Evolutionary conservation across 306 rosid genomes (phyloP), one percentile per base, ranked within the genome.

Genomic region (Rubus parviflorus): DNA sequence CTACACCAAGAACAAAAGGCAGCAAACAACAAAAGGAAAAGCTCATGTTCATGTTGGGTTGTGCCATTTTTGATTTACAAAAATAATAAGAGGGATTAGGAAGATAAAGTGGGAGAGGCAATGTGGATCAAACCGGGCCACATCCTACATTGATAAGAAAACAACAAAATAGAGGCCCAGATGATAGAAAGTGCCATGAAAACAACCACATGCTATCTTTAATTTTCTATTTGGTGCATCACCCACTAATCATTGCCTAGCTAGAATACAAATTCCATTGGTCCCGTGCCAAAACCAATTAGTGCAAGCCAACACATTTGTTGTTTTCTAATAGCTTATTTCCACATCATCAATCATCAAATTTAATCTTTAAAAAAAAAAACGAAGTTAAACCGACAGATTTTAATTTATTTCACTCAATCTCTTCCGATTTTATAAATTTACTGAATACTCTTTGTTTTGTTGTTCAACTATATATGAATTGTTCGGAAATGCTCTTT

Each of bases 161-260:
- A 45, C 71, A 58, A 75, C 73, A 81, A 83, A 74, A 76, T 47
- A 45, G 77, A 73, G 84, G 80, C 80, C 70, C 80, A 76, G 73
- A 79, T 75, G 83, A 82, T 77, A 35, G 83, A 86, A 87, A 85
- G 88, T 75, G 96, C 79, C 51, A 82, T 78, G 82, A 86, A 90
- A 90, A 81, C 88, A 80, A 82, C 85, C 91, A 87, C 89, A 82
- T 90, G 94, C 81, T 48, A 7, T 69, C 70, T 69, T 68, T 41
- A 10, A 70, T 77, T 89, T 83, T 87, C 68, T 77, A 77, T 82
- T 84, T 84, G 85, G 80, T 83, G 86, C 89, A 82, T 84, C 91
- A 84, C 92, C 89, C 85, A 73, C 88, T 87, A 87, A 90, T 92
- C 83, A 89, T 92, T 92, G 94, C 88, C 64, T 66, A 20, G 77